Evolutionary conservation across 139 green algal genomes (phyloP).

Genomic region (Limnomonas spitsbergensis): DNA sequence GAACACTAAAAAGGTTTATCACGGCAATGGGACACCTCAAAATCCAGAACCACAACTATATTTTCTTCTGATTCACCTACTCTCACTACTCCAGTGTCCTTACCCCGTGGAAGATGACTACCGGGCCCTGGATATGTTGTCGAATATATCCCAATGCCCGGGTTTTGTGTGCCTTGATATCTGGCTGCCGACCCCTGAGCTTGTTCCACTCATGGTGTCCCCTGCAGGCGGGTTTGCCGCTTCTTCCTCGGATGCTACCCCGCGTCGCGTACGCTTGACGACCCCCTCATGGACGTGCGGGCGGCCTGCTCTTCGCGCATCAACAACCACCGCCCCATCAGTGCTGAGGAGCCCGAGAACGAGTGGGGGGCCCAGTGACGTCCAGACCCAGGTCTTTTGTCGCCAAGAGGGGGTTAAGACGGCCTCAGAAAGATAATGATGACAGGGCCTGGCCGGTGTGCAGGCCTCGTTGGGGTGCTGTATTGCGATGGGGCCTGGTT

Average conservation of each 20-base stretch:
- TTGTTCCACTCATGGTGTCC: not conserved
- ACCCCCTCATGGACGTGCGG: not conserved
- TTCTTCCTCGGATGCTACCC: not conserved
- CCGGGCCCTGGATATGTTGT: not conserved
- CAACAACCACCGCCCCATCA: not conserved
- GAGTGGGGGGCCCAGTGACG: too few relatives aligned
- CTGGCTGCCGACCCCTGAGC: not conserved
- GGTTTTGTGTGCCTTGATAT: not conserved
- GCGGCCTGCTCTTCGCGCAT: not conserved
- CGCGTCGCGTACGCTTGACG: not conserved
- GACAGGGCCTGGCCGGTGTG: too few relatives aligned
- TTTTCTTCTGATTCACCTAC: not conserved
- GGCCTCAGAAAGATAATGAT: too few relatives aligned
- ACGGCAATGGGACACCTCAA: too few relatives aligned
- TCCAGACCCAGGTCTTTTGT: too few relatives aligned
- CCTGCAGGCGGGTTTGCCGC: not conserved
- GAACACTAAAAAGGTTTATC: too few relatives aligned
- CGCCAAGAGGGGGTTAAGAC: too few relatives aligned
- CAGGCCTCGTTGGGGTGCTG: too few relatives aligned
- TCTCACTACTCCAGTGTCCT: not conserved
- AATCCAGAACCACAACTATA: too few relatives aligned
- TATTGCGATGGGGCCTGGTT: too few relatives aligned
- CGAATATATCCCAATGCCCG: not conserved
- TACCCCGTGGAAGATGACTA: not conserved
- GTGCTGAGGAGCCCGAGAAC: too few relatives aligned